Evolutionary conservation across 495 filamentous ascomycete genomes (phyloP), one percentile per base, ranked within the genome.

Genomic region (Recurvomyces mirabilis): DNA sequence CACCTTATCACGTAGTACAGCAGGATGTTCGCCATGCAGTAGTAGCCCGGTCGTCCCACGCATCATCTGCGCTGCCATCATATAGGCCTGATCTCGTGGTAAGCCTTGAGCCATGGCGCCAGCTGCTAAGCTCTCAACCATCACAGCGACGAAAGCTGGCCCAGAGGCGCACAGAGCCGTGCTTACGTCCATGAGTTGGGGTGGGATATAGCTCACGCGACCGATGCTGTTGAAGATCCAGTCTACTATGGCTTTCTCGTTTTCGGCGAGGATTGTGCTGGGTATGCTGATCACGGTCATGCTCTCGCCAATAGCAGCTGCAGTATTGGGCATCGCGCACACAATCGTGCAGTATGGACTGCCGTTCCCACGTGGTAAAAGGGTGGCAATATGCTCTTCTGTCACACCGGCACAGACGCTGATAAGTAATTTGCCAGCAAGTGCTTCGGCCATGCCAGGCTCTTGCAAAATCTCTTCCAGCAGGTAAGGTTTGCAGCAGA

Each of bases 391-490:
- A 49, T 86, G 73, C 12, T 68, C 36, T 0, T 75, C 73, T 0
- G 78, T 72, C 4, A 89, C 78, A n/a, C 88, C 88, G 1, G 85
- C 88, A 31, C 85, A 72, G 43, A 94, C 85, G 55, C 75, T 82
- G 52, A 95, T 82, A 4, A 95, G 65, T 3, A 94, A 66, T 52
- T 94, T 95, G 1, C 81, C 82, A 9, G 65, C 52, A 0, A 94
- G 65, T 1, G 86, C 84, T 40, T 79, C 69, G 20, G 62, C 58
- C 68, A 93, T 81, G 22, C 80, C 82, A 9, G 55, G 34, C 33
- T 70, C 77, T 17, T 67, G 60, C 5, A 93, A 67, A 25, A 89
- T 71, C 5, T 74, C 74, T 15, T 68, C 55, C 18, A 80, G 68
- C 70, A 82, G 79, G 53, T 84, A 73, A 3, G 85, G 86, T 60